Conservation (phyloP, 768 basidiomycete genomes). For the Pulveroboletus frians region DNA sequence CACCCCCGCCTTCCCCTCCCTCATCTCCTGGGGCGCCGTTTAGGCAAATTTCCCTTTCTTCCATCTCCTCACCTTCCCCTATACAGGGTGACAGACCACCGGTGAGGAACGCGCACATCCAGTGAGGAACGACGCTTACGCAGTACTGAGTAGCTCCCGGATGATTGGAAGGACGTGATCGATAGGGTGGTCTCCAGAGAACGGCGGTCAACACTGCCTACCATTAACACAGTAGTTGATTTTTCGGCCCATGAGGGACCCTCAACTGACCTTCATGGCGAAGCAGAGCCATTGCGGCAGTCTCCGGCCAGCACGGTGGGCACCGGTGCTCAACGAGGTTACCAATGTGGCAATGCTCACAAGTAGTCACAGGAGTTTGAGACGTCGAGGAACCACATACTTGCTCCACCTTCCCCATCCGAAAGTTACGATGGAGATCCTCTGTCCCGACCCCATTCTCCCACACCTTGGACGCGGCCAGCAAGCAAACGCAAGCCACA, state of each 20-base stretch:
- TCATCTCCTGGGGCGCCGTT: conserved; percentile 33
- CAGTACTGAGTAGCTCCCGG: conserved; percentile 23
- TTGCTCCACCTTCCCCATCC: conserved; percentile 32
- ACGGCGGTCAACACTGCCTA: conserved; percentile 27
- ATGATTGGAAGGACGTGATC: conserved; percentile 35
- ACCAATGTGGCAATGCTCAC: conserved; percentile 23
- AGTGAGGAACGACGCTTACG: conserved; percentile 4
- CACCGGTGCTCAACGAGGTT: conserved; percentile 25
- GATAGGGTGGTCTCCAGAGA: conserved; percentile 31
- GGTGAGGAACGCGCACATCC: conserved; percentile 18
- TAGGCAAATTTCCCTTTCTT: conserved; percentile 29
- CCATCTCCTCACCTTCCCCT: conserved; percentile 19
- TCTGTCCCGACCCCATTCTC: conserved; percentile 32
- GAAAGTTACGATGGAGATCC: conserved; percentile 33
- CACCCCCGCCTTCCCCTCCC: conserved; percentile 44
- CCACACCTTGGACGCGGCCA: conserved; percentile 31
- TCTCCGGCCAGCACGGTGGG: conserved; percentile 33
- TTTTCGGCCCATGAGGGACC: conserved; percentile 23
- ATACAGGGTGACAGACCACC: conserved; percentile 26
- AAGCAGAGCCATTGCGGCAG: conserved; percentile 28
- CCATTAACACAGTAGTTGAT: conserved; percentile 32
- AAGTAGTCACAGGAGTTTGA: conserved; percentile 30
- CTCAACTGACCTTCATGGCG: conserved; percentile 22
- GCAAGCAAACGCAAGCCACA: conserved; percentile 24
- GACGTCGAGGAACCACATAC: conserved; percentile 27